Percentiles rank a stretch among this genome's conserved stretches.
Conservation (phyloP, 1,284 basidiomycete genomes). For the Ustilago loliicola region DNA sequence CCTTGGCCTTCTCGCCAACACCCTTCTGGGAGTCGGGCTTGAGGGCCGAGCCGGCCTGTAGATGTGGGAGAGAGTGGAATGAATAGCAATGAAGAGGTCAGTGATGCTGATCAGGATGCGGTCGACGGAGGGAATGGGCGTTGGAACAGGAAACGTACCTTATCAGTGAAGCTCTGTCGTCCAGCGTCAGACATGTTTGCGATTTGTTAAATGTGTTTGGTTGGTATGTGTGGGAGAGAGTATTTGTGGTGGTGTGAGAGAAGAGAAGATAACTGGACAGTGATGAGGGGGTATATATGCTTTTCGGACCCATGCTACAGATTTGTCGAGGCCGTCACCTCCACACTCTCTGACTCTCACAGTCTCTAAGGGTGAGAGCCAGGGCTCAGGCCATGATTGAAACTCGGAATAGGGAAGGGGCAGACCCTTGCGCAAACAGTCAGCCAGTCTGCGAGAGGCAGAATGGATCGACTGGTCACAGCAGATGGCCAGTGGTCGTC, state of each 20-base stretch:
- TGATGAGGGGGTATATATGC: conserved; percentile 33
- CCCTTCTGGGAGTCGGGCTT: conserved; percentile 62
- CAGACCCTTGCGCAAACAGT: conserved; percentile 11
- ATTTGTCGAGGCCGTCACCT: background rate
- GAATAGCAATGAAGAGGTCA: background rate
- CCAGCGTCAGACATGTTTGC: conserved; percentile 58
- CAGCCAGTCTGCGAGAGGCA: background rate
- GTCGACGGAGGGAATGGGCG: background rate
- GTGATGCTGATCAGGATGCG: background rate
- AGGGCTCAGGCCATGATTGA: background rate
- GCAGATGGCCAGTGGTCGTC: background rate
- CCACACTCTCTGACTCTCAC: conserved; percentile 2
- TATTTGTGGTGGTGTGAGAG: background rate
- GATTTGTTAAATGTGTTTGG: conserved; percentile 14
- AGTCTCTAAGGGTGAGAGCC: background rate
- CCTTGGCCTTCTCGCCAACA: conserved; percentile 54
- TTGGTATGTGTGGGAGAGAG: conserved; percentile 14
- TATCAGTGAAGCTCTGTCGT: conserved; percentile 57
- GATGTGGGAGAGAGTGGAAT: background rate
- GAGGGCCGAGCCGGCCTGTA: conserved; percentile 48
- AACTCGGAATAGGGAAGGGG: background rate
- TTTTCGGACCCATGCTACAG: conserved; percentile 2
- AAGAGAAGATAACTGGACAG: background rate
- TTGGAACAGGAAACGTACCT: conserved; percentile 31
- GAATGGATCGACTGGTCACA: background rate